Base-by-base conservation (phyloP, 2,329 filamentous ascomycete genomes). In the Aspergillus sp. region DNA sequence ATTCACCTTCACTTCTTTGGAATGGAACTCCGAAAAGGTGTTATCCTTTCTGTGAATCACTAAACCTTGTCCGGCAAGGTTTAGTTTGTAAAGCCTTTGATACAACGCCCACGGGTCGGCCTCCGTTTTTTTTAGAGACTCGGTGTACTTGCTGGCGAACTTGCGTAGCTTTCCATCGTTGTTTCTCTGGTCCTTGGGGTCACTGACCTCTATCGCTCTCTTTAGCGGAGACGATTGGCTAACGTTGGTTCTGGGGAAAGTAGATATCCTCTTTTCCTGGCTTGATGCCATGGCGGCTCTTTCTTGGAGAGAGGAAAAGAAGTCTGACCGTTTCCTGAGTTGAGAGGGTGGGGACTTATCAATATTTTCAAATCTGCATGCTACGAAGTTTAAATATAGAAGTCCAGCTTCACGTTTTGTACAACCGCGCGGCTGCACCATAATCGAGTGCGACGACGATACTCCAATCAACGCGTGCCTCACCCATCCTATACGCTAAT, bases 1-100 rank as follows among this genome's bases (percentile, higher is more conserved):
- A 2, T 17, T 9, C 5, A 25, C 32, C 19, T 55, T 53, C 5
- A 49, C 29, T 20, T 38, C 47, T 31, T 57, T 56, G 2, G 57
- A 31, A 9, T 57, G 44, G 10, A 19, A 17, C 38, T 57, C 52
- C 4, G 5, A 16, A 31, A 57, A 59, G 5, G 38, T 53, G 20
- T 42, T 14, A 19, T 54, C 25, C 5, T 53, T 53, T 13, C 17
- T 20, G 34, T 50, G 19, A 19, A 48, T 40, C 9, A 50, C 16
- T 9, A 21, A 51, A 4, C 48, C 21, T 3, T 9, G 36, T 5
- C 48, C 52, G 10, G 48, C 48, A 7, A 50, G 40, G 20, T 54
- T 11, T 19, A 50, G 20, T 19, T 51, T 54, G 31, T 50, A 54
- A 9, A 44, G 32, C 29, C 47, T 54, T 17, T 45, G 31, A 31